phyloP scores from a whole-genome alignment of 306 rosid genomes.

The Cicer arietinum region DNA sequence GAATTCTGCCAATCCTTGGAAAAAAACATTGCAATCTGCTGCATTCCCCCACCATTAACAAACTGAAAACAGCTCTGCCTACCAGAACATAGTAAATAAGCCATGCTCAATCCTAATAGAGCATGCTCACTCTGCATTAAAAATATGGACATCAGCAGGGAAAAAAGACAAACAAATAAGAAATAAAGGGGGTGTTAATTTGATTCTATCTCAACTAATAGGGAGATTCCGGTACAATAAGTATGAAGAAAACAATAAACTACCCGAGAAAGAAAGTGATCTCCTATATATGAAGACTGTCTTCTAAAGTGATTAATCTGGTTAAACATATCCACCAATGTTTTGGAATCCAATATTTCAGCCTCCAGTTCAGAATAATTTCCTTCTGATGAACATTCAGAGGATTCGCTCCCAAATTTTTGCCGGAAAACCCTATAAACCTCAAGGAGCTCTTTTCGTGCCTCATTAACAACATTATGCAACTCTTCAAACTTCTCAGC shows the following conservation, averaged over 20 bases:
- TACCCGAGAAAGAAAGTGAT: constrained; percentile 67
- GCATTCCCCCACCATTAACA: constrained; percentile 90
- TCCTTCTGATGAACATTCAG: constrained; percentile 53
- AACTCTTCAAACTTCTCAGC: constrained; percentile 59
- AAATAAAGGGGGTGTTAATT: constrained; percentile 19
- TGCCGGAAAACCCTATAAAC: constrained; percentile 57
- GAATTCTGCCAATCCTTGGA: constrained; percentile 62
- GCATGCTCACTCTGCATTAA: constrained; percentile 72
- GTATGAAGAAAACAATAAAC: constrained; percentile 37
- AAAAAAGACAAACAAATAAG: constrained; percentile 9
- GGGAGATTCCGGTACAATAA: constrained; percentile 29
- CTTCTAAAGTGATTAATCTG: constrained; percentile 56
- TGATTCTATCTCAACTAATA: constrained; percentile 29
- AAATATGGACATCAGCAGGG: constrained; percentile 34
- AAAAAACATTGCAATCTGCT: constrained; percentile 65
- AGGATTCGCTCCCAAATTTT: constrained; percentile 53
- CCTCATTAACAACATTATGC: constrained; percentile 58
- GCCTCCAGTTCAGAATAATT: constrained; percentile 58
- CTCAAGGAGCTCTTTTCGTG: constrained; percentile 70
- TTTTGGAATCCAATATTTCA: constrained; percentile 69
- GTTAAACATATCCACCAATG: constrained; percentile 74
- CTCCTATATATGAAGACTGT: constrained; percentile 51
- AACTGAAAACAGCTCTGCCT: constrained; percentile 90
- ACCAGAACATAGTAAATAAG: constrained; percentile 89
- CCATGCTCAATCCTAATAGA: constrained; percentile 83